phyloP scores from a whole-genome alignment of 129 eudicot species.

The Flaveria bidentis region DNA sequence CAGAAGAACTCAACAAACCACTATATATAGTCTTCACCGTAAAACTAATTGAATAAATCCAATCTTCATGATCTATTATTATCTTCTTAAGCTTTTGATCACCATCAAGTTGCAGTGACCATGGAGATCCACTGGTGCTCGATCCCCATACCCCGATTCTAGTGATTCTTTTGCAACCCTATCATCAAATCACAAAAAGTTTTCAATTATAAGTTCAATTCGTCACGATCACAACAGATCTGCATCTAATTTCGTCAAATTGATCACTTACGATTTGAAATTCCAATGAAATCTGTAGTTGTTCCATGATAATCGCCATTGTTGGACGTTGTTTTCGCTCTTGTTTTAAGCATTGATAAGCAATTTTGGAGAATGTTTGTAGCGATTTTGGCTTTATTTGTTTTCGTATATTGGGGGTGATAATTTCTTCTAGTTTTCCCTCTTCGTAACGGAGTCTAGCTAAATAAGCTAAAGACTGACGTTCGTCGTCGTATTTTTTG shows the following conservation, averaged over 20 bases:
- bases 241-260: background rate
- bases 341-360: constrained; percentile 23
- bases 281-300: constrained; percentile 26
- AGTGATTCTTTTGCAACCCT: constrained; percentile 21
- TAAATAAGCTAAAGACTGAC: background rate
- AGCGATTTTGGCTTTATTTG: constrained; percentile 24
- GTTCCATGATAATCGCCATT: constrained; percentile 12
- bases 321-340: constrained; percentile 27
- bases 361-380: constrained; percentile 18
- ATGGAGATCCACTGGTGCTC: constrained; percentile 23
- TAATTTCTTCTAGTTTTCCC: constrained; percentile 25
- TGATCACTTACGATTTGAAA: constrained; percentile 27
- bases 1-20: constrained; percentile 17
- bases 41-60: constrained; percentile 24
- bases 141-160: constrained; percentile 32
- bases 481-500: background rate
- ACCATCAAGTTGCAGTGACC: constrained; percentile 19
- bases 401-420: constrained; percentile 4
- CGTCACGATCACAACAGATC: background rate
- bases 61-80: constrained; percentile 22
- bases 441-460: constrained; percentile 9
- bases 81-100: constrained; percentile 33
- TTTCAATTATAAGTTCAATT: background rate
- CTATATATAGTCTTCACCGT: constrained; percentile 14
- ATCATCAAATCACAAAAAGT: constrained; percentile 19